A percentile compares a stretch with the other conserved stretches of the same genome.
Conservation (phyloP, 2,329 filamentous ascomycete genomes). For the Fusarium newnesense region DNA sequence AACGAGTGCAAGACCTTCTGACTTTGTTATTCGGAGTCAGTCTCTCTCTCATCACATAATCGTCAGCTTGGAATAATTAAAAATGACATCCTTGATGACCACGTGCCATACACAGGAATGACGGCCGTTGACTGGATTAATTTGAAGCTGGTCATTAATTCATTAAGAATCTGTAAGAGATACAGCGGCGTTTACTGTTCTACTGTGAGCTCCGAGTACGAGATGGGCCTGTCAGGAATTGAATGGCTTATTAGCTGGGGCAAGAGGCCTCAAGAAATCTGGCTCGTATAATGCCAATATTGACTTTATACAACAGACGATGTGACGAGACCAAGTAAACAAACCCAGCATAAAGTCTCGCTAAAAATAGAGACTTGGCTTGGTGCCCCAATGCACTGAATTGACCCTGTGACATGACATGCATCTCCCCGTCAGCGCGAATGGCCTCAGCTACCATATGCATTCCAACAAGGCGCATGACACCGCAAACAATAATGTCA, state of each 20-base stretch:
- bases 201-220: too few species aligned
- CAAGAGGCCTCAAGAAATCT: background rate
- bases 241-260: background rate
- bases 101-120: background rate
- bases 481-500: background rate
- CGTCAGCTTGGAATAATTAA: background rate
- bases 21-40: background rate
- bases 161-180: background rate
- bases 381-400: background rate
- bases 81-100: fast-evolving
- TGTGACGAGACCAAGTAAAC: background rate
- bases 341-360: background rate
- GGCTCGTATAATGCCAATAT: background rate
- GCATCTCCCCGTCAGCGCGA: background rate
- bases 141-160: fast-evolving
- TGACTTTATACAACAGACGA: background rate
- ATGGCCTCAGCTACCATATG: background rate
- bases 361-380: background rate
- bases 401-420: background rate
- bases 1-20: background rate
- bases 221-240: background rate
- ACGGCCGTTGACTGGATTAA: fast-evolving
- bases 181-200: too few species aligned
- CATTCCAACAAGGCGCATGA: background rate
- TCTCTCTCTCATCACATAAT: background rate